Conservation (phyloP, 1,284 basidiomycete genomes). For the Malassezia dermatis region DNA sequence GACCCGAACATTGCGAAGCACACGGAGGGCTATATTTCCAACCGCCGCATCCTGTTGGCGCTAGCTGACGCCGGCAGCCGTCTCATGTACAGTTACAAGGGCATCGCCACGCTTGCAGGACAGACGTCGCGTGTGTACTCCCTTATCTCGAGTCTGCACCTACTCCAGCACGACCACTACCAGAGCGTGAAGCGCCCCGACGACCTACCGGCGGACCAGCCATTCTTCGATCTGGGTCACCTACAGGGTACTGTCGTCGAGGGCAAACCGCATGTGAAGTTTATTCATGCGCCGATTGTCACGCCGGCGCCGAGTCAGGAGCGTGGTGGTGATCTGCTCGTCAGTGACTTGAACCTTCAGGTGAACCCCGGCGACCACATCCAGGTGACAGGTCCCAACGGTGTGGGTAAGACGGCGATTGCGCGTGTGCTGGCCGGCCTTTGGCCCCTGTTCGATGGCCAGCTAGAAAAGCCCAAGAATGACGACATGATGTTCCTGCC, state of each 20-base stretch:
- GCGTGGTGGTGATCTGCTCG: constrained; percentile 57
- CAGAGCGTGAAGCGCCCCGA: constrained; percentile 35
- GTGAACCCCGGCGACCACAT: constrained; percentile 73
- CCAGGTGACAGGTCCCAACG: constrained; percentile 76
- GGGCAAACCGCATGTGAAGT: constrained; percentile 24
- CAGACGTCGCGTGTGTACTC: constrained; percentile 81
- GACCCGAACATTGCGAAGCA: constrained; percentile 52
- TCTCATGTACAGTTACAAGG: constrained; percentile 77
- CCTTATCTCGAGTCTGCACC: constrained; percentile 71
- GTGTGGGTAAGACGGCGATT: constrained; percentile 82
- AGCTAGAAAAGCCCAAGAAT: constrained; percentile 34
- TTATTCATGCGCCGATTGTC: constrained; percentile 59
- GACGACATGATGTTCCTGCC: constrained; percentile 73
- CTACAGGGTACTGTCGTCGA: constrained; percentile 48
- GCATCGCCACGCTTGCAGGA: constrained; percentile 77
- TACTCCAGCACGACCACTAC: constrained; percentile 42
- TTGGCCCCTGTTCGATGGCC: constrained; percentile 58
- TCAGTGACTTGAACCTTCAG: constrained; percentile 63
- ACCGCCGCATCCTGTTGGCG: constrained; percentile 69
- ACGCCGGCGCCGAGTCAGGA: constrained; percentile 57
- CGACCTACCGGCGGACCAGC: constrained; percentile 27
- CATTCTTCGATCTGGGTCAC: constrained; percentile 43
- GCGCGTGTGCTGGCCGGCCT: constrained; percentile 80
- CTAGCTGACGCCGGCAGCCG: constrained; percentile 88
- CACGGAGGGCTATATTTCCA: constrained; percentile 77